Conservation (phyloP, 768 basidiomycete genomes). For the Suillus cothurnatus region DNA sequence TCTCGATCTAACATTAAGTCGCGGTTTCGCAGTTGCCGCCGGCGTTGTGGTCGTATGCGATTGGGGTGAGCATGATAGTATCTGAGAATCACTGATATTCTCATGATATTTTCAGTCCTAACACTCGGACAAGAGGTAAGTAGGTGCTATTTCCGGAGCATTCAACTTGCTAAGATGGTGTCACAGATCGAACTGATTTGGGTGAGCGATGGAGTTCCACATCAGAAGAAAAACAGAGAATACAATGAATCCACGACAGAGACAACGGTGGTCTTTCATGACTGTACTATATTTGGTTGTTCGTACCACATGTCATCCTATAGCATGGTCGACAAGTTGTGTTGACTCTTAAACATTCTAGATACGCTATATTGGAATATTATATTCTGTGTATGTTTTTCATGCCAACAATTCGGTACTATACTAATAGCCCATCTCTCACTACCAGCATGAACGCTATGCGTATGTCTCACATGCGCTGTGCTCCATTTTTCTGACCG, state of each 20-base stretch:
- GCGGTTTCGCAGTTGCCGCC: too few species aligned
- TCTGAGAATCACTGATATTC: too few species aligned
- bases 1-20: too few species aligned
- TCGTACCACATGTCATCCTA: background rate
- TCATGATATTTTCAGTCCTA: background rate
- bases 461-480: background rate
- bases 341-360: background rate
- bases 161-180: background rate
- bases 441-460: background rate
- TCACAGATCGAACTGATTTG: background rate
- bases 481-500: background rate
- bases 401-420: background rate
- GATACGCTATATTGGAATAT: background rate
- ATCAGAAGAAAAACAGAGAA: too few species aligned
- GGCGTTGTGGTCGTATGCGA: too few species aligned
- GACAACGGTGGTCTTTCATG: background rate
- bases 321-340: background rate
- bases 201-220: background rate
- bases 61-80: too few species aligned
- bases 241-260: background rate
- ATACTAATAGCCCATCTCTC: background rate
- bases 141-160: background rate
- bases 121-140: background rate
- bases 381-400: background rate
- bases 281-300: background rate